Evolutionary conservation across 768 basidiomycete species (phyloP).

Genomic region (Pleurotus salmoneostramineus): DNA sequence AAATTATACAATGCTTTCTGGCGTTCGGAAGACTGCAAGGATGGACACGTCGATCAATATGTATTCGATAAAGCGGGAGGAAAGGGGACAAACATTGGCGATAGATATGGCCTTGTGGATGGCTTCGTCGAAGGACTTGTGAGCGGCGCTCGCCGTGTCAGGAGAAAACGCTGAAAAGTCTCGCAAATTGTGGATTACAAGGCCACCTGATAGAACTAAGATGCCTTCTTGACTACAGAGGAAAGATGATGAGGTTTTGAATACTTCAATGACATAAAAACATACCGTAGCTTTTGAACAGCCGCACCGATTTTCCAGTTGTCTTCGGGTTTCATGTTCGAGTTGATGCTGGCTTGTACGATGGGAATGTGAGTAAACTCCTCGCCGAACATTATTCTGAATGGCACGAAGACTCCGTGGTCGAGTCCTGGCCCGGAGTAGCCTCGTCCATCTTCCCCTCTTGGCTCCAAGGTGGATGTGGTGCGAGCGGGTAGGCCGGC

Average conservation of each 20-base stretch:
- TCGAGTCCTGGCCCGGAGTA: constrained; percentile 65
- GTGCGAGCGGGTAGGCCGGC: constrained; percentile 52
- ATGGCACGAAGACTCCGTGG: constrained; percentile 80
- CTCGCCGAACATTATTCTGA: constrained; percentile 74
- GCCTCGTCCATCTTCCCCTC: constrained; percentile 66
- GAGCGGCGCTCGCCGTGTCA: constrained; percentile 38
- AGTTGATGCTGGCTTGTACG: constrained; percentile 67
- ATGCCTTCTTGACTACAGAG: constrained; percentile 55
- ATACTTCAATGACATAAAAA: background rate
- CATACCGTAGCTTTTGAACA: constrained; percentile 52
- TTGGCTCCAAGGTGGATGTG: constrained; percentile 42
- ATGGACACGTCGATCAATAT: constrained; percentile 5
- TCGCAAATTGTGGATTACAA: constrained; percentile 63
- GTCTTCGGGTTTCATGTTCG: constrained; percentile 49
- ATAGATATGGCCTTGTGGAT: constrained; percentile 50
- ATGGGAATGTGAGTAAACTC: constrained; percentile 60
- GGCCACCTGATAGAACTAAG: constrained; percentile 66
- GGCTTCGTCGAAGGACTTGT: constrained; percentile 57
- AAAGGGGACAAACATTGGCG: constrained; percentile 38
- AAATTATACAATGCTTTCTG: constrained; percentile 54
- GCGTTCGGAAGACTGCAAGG: constrained; percentile 41
- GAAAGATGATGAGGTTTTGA: constrained; percentile 10
- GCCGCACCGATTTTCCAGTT: constrained; percentile 68
- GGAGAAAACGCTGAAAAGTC: constrained; percentile 50
- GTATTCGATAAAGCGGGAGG: background rate